phyloP scores from a whole-genome alignment of 1,284 basidiomycete species.

The Cystobasidium slooffiae region DNA sequence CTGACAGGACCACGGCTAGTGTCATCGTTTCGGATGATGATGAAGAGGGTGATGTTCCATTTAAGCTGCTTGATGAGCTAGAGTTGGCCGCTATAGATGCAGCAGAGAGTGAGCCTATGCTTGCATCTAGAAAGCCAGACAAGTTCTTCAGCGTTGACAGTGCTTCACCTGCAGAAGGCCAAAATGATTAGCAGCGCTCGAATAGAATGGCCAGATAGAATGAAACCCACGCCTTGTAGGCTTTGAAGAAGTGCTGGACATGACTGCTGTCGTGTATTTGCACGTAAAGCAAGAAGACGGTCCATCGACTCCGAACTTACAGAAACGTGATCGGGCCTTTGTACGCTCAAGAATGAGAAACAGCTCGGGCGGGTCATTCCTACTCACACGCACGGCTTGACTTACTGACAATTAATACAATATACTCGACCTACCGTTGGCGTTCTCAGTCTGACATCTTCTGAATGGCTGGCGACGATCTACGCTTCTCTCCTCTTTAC shows the following conservation, averaged over 20 bases:
- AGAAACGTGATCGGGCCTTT: neutral
- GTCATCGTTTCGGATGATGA: neutral
- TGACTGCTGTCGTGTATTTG: neutral
- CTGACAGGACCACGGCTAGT: constrained; percentile 14
- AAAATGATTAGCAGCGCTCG: neutral
- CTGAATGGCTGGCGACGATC: too few relatives aligned
- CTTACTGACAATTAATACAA: too few relatives aligned
- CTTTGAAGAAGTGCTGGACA: neutral
- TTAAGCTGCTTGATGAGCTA: neutral
- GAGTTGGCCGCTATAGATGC: constrained; percentile 5
- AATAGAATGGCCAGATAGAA: neutral
- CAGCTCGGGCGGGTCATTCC: too few relatives aligned
- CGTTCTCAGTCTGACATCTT: too few relatives aligned
- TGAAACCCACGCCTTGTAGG: neutral
- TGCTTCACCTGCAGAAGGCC: constrained; percentile 9
- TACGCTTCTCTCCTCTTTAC: neutral
- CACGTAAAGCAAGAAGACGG: neutral
- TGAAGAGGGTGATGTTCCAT: neutral
- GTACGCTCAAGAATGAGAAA: too few relatives aligned
- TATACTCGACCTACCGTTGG: too few relatives aligned
- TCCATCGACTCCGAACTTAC: constrained; percentile 7
- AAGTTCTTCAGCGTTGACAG: constrained; percentile 25
- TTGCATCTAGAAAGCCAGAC: constrained; percentile 24
- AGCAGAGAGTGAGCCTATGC: constrained; percentile 13
- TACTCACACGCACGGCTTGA: too few relatives aligned